Conservation (phyloP, 345 rosid species). For the Brassica rapa region DNA sequence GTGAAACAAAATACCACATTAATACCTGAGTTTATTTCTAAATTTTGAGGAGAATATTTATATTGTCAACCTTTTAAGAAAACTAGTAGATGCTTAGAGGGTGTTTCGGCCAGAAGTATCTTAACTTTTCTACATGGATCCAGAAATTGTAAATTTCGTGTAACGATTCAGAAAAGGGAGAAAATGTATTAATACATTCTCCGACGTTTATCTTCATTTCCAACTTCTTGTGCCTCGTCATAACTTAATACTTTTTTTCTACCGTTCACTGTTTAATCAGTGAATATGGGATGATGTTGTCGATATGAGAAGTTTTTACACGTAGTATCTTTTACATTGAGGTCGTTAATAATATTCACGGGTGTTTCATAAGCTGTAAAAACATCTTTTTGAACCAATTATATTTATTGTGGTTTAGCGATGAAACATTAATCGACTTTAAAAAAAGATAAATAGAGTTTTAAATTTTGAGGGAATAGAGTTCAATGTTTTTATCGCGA, state of each 20-base stretch:
- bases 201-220: background rate
- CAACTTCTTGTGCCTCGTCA: background rate
- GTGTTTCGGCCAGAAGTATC: slow-evolving; percentile 21
- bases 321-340: background rate
- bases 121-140: slow-evolving; percentile 23
- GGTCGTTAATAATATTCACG: background rate
- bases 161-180: slow-evolving; percentile 33
- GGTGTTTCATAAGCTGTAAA: background rate
- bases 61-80: slow-evolving; percentile 19
- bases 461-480: too few species aligned
- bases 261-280: background rate
- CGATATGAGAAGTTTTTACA: background rate
- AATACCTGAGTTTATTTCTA: slow-evolving; percentile 35
- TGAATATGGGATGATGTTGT: background rate
- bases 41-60: slow-evolving; percentile 35
- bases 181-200: background rate
- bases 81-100: slow-evolving; percentile 22
- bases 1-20: slow-evolving; percentile 3
- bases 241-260: background rate
- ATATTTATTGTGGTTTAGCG: too few species aligned
- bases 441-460: too few species aligned
- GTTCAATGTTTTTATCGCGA: background rate
- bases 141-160: slow-evolving; percentile 41
- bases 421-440: too few species aligned
- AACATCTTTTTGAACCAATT: background rate